Base-by-base conservation (phyloP, 768 basidiomycete species). In the Boletus sensibilis region DNA sequence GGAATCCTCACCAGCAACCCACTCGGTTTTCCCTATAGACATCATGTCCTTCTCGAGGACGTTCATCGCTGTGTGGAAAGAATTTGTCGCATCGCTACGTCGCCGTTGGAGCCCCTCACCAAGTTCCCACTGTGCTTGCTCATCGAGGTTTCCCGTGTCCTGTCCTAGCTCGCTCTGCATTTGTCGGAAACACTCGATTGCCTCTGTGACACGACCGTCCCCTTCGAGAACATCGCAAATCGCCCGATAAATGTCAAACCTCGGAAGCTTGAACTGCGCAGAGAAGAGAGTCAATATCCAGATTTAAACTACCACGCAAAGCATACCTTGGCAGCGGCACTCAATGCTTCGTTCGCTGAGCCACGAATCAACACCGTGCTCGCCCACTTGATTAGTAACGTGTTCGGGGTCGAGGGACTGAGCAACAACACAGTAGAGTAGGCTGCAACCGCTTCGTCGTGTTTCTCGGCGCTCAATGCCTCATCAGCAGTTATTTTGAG, bases 361-460 rank as follows among this genome's bases (percentile, higher is more conserved):
- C 45, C 8, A 20, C n/a, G 40, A 8, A 11, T 18, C 20, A 63
- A 16, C 34, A 23, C 25, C 1, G n/a, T 18, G 2, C 7, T 31
- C 13, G 20, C 49, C 61, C 62, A 63, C 34, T 63, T 63, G 4
- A 3, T 10, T 0, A 63, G 16, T 12, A 63, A 3, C 13, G n/a
- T 6, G 2, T 44, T 21, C 3, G 54, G 27, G 4, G 3, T 23
- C 12, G 54, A 18, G 5, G 53, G 40, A 34, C 35, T 8, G 18
- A 63, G 43, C 0, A 27, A 40, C 5, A 63, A 25, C 2, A 51
- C 57, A 7, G 13, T 38, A 1, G 51, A 50, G 29, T 63, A 63
- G 3, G 53, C 48, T 2, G 9, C 18, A 14, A 48, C 8, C 2
- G 52, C 50, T 20, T 42, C 25, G 1, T 60, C 49, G 3, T 38